A percentile compares a stretch with the other conserved stretches of the same genome.
phyloP scores from a whole-genome alignment of 2,329 filamentous ascomycete species.

The Penicillium sp. region DNA sequence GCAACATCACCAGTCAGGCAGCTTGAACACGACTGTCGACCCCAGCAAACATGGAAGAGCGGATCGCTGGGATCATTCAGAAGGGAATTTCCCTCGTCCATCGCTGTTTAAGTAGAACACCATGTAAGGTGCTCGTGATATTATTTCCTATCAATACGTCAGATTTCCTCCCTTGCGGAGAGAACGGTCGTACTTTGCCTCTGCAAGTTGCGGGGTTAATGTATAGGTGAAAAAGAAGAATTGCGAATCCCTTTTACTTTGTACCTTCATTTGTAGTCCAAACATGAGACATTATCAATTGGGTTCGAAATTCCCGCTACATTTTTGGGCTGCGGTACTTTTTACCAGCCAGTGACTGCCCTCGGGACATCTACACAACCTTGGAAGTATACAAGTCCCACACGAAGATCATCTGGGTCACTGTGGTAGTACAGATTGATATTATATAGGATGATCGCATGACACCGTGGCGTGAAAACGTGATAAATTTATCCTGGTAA shows the following conservation, averaged over 20 bases:
- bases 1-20: conserved; percentile 32
- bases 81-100: conserved; percentile 4
- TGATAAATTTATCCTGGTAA: conserved; percentile 8
- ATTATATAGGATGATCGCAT: conserved; percentile 23
- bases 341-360: background rate
- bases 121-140: conserved; percentile 9
- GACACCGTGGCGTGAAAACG: conserved; percentile 19
- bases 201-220: conserved; percentile 1
- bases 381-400: background rate
- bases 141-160: background rate
- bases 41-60: conserved; percentile 36
- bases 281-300: background rate
- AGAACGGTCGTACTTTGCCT: background rate
- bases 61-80: conserved; percentile 19
- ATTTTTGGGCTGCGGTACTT: background rate
- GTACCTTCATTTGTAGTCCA: background rate
- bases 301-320: background rate
- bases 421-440: conserved; percentile 18
- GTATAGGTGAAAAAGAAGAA: background rate
- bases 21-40: conserved; percentile 34
- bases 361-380: background rate
- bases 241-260: background rate
- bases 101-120: background rate
- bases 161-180: background rate
- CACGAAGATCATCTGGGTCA: background rate